Evolutionary conservation across 768 basidiomycete genomes (phyloP).

Genomic region (Tulasnella calospora): DNA sequence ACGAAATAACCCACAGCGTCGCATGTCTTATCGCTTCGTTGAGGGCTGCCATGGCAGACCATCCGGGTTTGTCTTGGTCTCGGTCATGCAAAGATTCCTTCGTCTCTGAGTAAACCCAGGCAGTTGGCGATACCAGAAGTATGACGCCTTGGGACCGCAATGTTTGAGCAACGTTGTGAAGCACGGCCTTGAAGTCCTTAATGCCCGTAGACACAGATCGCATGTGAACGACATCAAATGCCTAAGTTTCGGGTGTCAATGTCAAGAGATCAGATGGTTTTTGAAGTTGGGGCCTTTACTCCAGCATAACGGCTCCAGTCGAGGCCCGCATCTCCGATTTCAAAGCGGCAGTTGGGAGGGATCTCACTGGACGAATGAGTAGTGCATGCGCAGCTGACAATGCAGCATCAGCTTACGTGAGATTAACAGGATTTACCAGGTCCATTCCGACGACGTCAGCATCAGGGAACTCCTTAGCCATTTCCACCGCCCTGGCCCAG

Average conservation of each 20-base stretch:
- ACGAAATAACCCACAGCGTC: background rate
- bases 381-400: background rate
- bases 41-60: slow-evolving; percentile 18
- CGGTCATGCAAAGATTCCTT: background rate
- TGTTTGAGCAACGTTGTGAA: slow-evolving; percentile 17
- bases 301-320: slow-evolving; percentile 13
- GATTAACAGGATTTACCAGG: background rate
- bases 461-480: slow-evolving; percentile 10
- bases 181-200: background rate
- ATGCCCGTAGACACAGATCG: slow-evolving; percentile 2
- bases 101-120: background rate
- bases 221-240: slow-evolving; percentile 20
- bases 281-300: background rate
- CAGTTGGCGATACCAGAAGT: background rate
- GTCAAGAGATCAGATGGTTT: background rate
- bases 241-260: background rate
- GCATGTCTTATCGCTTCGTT: background rate
- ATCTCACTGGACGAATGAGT: background rate
- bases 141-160: slow-evolving; percentile 7
- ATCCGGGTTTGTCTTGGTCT: background rate
- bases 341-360: slow-evolving; percentile 17
- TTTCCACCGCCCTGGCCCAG: slow-evolving; percentile 3
- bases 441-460: slow-evolving; percentile 18
- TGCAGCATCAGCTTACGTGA: background rate
- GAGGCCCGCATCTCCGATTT: slow-evolving; percentile 14